These are phyloP conservation scores for Omphalotus olearius DNA, from an alignment of 1,284 basidiomycete genomes.

Conservation along the genomic window DNA sequence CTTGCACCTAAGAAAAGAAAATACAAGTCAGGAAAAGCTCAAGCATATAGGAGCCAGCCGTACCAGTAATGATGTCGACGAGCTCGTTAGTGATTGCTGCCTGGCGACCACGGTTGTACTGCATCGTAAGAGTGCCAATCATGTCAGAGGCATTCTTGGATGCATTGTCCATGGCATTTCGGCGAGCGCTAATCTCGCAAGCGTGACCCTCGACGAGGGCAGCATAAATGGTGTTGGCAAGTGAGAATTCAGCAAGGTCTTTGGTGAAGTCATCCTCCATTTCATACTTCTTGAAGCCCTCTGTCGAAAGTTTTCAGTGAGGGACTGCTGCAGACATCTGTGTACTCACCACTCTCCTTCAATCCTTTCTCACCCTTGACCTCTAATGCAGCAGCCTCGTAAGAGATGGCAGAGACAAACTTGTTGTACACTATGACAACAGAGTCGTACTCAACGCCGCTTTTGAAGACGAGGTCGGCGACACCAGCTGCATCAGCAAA, in stretches of 20 bases:
- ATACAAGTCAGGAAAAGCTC: not conserved
- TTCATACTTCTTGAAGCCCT: slow-evolving; percentile 89
- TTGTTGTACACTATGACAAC: slow-evolving; percentile 92
- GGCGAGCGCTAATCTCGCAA: slow-evolving; percentile 88
- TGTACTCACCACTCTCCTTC: slow-evolving; percentile 66
- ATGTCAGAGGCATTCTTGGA: slow-evolving; percentile 97
- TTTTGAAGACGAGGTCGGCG: slow-evolving; percentile 89
- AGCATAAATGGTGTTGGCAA: slow-evolving; percentile 96
- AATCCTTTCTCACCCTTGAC: slow-evolving; percentile 81
- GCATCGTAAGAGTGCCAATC: slow-evolving; percentile 83
- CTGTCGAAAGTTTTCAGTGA: slow-evolving; percentile 31
- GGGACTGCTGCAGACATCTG: not conserved
- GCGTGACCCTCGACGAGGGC: slow-evolving; percentile 96
- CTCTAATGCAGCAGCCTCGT: slow-evolving; percentile 76
- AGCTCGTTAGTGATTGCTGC: slow-evolving; percentile 96
- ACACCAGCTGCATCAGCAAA: slow-evolving; percentile 95
- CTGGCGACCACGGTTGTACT: slow-evolving; percentile 99
- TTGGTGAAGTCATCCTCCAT: slow-evolving; percentile 94
- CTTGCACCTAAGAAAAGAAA: slow-evolving; percentile 31
- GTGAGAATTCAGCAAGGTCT: slow-evolving; percentile 93
- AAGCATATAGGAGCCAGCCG: slow-evolving; percentile 16
- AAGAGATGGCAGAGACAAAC: slow-evolving; percentile 92
- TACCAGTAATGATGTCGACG: slow-evolving; percentile 92
- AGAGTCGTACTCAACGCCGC: slow-evolving; percentile 85
- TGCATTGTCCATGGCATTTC: slow-evolving; percentile 99